Conservation (phyloP, 2,329 filamentous ascomycete species). For the Aspergillus clavatus region DNA sequence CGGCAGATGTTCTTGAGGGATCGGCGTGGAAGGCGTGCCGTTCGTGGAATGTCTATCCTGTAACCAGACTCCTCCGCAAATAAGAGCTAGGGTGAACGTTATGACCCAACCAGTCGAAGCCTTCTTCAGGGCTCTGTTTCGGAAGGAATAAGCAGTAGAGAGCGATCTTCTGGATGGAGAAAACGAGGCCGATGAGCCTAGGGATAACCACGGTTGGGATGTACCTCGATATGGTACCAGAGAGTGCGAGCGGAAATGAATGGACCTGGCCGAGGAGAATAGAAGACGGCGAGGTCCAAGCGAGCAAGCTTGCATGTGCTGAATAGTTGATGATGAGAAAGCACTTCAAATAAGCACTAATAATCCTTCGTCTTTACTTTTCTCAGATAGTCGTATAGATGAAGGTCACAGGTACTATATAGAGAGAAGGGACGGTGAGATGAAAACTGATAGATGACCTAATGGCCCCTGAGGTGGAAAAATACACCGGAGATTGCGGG, state of each 20-base stretch:
- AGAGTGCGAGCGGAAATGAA: constrained; percentile 14
- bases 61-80: constrained; percentile 34
- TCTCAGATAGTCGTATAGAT: too few relatives aligned
- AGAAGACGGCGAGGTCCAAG: constrained; percentile 28
- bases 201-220: constrained; percentile 19
- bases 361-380: too few relatives aligned
- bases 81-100: constrained; percentile 27
- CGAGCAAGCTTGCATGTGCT: constrained; percentile 35
- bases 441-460: too few relatives aligned
- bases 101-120: constrained; percentile 38
- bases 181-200: constrained; percentile 20
- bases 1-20: constrained; percentile 11
- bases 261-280: constrained; percentile 28
- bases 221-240: constrained; percentile 14
- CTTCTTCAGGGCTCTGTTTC: constrained; percentile 25
- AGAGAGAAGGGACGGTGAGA: too few relatives aligned
- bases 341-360: too few relatives aligned
- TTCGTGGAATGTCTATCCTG: constrained; percentile 27
- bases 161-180: constrained; percentile 21
- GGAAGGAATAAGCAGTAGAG: constrained; percentile 22
- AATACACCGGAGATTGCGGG: too few relatives aligned
- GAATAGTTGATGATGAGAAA: constrained; percentile 5
- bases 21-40: constrained; percentile 9
- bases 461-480: too few relatives aligned
- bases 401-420: too few relatives aligned